Conservation (phyloP, 208 protist species). For the Acanthamoeba triangularis region DNA sequence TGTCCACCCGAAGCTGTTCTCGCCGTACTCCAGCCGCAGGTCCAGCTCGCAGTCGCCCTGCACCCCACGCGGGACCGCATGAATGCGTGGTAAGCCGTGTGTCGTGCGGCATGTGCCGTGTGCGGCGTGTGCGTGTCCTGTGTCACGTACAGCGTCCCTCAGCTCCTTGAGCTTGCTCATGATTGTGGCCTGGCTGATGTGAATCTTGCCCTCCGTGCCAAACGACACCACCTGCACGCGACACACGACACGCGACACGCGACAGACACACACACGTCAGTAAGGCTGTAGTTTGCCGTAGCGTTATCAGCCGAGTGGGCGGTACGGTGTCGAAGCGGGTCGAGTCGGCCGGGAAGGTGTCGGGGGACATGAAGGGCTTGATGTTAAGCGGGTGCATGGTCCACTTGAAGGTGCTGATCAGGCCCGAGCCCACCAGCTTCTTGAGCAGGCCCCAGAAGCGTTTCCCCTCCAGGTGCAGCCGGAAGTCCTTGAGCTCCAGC, state of each 20-base stretch:
- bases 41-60: slow-evolving; percentile 41
- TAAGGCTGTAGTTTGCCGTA: background rate
- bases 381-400: slow-evolving; percentile 58
- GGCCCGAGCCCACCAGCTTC: slow-evolving; percentile 11
- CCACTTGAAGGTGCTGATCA: slow-evolving; percentile 39
- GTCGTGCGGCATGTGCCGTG: background rate
- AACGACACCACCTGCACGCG: background rate
- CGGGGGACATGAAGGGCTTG: slow-evolving; percentile 19
- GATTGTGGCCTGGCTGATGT: slow-evolving; percentile 68
- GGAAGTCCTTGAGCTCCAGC: slow-evolving; percentile 36
- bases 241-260: background rate
- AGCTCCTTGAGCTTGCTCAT: slow-evolving; percentile 14
- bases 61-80: background rate
- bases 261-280: background rate
- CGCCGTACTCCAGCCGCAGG: slow-evolving; percentile 57
- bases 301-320: background rate
- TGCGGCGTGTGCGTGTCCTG: no score
- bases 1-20: slow-evolving; percentile 62
- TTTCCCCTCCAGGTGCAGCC: slow-evolving; percentile 22
- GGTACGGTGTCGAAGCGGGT: background rate
- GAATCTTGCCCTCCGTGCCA: slow-evolving; percentile 35
- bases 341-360: background rate
- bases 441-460: slow-evolving; percentile 49
- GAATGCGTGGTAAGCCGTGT: background rate
- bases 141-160: background rate